Evolutionary conservation across 352 stramenopile species (phyloP).

Genomic region (Phytophthora capsici): DNA sequence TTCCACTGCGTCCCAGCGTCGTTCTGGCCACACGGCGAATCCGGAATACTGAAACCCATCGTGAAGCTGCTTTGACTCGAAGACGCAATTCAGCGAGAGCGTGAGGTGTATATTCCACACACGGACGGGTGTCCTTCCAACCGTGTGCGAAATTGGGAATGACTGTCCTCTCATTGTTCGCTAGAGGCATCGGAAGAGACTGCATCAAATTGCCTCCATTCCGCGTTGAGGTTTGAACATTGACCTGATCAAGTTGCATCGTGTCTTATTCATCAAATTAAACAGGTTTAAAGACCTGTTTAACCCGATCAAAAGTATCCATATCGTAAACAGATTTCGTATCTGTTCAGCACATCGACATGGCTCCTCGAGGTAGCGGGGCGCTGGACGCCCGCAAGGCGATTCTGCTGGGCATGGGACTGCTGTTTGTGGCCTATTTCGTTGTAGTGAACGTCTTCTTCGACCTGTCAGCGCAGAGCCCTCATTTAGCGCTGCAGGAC

Average conservation of each 20-base stretch:
- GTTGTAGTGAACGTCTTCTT: constrained; percentile 73
- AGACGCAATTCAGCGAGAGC: constrained; percentile 6
- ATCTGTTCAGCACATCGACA: constrained; percentile 19
- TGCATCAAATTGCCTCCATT: not conserved
- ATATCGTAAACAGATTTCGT: constrained; percentile 4
- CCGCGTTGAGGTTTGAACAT: not conserved
- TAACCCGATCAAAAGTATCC: constrained; percentile 14
- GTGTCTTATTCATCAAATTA: constrained; percentile 11
- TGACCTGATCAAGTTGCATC: not conserved
- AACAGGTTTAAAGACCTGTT: not conserved
- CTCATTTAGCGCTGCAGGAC: constrained; percentile 10
- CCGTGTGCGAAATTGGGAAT: constrained; percentile 35
- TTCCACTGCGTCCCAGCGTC: constrained; percentile 23
- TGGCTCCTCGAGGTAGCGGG: constrained; percentile 24
- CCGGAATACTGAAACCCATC: constrained; percentile 78
- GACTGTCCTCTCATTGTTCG: not conserved
- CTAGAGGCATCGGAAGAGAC: constrained; percentile 14
- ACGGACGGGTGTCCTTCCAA: constrained; percentile 4
- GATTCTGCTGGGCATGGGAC: constrained; percentile 55
- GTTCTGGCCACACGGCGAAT: constrained; percentile 42
- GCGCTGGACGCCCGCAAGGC: constrained; percentile 58
- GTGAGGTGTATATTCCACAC: constrained; percentile 33
- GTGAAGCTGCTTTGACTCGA: not conserved
- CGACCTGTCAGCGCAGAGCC: constrained; percentile 37
- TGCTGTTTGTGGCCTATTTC: constrained; percentile 76